Percentiles rank a stretch among this genome's conserved stretches.
These are phyloP conservation scores for Thuja plicata DNA, from an alignment of 83 land plant genomes.

Conservation along the genomic window DNA sequence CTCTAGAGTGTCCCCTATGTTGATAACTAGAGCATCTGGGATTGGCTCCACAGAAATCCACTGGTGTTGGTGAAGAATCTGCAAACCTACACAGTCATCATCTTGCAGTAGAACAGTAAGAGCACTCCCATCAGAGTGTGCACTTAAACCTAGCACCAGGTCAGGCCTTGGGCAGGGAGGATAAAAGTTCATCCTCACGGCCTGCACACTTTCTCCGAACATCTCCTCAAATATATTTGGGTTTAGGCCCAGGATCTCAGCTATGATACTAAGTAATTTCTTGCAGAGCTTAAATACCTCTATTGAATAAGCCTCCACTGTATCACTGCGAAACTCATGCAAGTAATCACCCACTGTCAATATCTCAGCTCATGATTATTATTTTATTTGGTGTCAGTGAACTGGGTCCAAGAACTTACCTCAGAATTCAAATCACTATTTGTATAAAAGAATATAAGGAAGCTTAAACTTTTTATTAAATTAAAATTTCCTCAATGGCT, in stretches of 20 bases:
- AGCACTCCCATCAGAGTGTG: constrained; percentile 4
- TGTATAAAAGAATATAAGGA: no score
- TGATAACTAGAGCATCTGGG: background rate
- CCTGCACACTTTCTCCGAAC: constrained; percentile 54
- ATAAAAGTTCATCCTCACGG: constrained; percentile 25
- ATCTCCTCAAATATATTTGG: constrained; percentile 31
- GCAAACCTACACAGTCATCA: background rate
- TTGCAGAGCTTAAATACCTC: no score
- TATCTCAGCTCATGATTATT: no score
- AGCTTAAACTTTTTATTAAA: no score
- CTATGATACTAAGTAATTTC: no score
- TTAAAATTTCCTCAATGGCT: no score
- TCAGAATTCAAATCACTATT: no score
- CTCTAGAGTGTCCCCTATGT: constrained; percentile 9
- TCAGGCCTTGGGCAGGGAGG: background rate
- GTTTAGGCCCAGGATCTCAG: constrained; percentile 8
- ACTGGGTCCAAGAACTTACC: no score
- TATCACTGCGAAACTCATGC: no score
- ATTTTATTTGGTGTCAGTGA: no score
- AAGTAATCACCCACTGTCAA: no score
- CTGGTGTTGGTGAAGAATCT: background rate
- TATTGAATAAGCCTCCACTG: no score
- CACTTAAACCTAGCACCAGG: background rate
- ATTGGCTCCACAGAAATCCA: background rate
- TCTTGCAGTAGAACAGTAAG: background rate